Conservation (phyloP, 345 rosid species). For the Melastoma malabathricum region DNA sequence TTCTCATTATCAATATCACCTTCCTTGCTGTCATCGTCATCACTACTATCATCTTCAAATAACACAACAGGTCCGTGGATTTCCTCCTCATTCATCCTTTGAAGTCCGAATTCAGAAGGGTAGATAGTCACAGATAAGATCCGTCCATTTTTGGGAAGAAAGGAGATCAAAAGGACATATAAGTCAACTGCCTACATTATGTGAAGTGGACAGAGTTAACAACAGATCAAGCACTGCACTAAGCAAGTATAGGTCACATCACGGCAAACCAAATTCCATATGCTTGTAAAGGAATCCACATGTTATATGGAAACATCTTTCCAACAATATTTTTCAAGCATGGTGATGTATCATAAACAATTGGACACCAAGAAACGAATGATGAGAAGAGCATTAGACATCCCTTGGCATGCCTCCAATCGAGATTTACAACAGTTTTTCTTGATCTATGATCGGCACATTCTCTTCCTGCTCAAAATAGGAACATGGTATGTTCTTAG, state of each 20-base stretch:
- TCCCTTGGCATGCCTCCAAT: slow-evolving; percentile 89
- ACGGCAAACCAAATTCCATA: neutral
- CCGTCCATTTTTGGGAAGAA: slow-evolving; percentile 71
- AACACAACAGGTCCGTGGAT: slow-evolving; percentile 76
- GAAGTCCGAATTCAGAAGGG: slow-evolving; percentile 85
- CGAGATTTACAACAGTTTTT: slow-evolving; percentile 78
- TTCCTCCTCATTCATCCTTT: slow-evolving; percentile 92
- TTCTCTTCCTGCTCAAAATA: slow-evolving; percentile 45
- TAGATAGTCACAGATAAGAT: slow-evolving; percentile 63
- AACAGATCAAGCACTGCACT: neutral
- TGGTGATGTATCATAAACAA: neutral
- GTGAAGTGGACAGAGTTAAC: slow-evolving; percentile 1
- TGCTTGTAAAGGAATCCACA: no score
- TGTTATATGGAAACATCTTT: neutral
- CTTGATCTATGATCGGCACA: slow-evolving; percentile 42
- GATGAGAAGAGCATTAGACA: neutral
- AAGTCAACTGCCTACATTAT: slow-evolving; percentile 64
- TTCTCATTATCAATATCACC: slow-evolving; percentile 46
- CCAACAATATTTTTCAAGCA: neutral
- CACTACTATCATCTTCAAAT: slow-evolving; percentile 34
- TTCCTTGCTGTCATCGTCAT: slow-evolving; percentile 17
- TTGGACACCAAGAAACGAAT: neutral
- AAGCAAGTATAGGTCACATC: neutral
- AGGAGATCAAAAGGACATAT: slow-evolving; percentile 61
- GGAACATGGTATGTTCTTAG: slow-evolving; percentile 3